phyloP scores from a whole-genome alignment of 495 filamentous ascomycete genomes.

The Amphirosellinia nigrospora region DNA sequence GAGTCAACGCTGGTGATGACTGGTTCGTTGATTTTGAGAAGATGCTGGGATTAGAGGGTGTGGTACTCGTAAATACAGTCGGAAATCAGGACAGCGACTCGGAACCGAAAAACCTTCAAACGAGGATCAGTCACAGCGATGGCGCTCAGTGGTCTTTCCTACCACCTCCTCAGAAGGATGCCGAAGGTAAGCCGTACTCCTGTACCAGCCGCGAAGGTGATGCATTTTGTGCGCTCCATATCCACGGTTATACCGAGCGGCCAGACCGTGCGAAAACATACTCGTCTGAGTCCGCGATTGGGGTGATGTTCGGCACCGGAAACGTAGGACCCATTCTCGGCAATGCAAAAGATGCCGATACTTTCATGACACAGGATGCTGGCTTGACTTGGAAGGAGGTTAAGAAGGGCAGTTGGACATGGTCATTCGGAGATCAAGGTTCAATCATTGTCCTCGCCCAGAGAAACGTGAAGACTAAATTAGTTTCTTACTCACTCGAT shows the following conservation, averaged over 20 bases:
- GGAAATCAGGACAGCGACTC: slow-evolving; percentile 70
- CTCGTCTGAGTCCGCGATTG: slow-evolving; percentile 86
- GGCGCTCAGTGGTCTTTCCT: slow-evolving; percentile 83
- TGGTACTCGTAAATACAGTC: slow-evolving; percentile 85
- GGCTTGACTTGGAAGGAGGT: slow-evolving; percentile 86
- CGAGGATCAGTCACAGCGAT: slow-evolving; percentile 94
- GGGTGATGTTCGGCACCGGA: slow-evolving; percentile 87
- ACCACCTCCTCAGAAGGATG: slow-evolving; percentile 68
- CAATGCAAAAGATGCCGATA: slow-evolving; percentile 69
- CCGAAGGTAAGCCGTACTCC: slow-evolving; percentile 69
- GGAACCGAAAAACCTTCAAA: slow-evolving; percentile 78
- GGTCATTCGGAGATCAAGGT: slow-evolving; percentile 94
- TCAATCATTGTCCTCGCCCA: slow-evolving; percentile 85
- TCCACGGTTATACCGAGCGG: slow-evolving; percentile 95
- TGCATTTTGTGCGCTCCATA: slow-evolving; percentile 80
- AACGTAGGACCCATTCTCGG: slow-evolving; percentile 81
- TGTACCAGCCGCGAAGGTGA: slow-evolving; percentile 65
- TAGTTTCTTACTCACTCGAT: slow-evolving; percentile 77
- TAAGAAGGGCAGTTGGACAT: slow-evolving; percentile 85
- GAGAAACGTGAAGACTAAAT: slow-evolving; percentile 62
- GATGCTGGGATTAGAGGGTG: slow-evolving; percentile 88
- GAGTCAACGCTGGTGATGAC: slow-evolving; percentile 73
- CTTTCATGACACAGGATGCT: slow-evolving; percentile 86
- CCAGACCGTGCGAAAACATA: slow-evolving; percentile 78
- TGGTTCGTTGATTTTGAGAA: slow-evolving; percentile 97